Conservation (phyloP, 2,329 filamentous ascomycete genomes). For the Monosporascus cannonballus region DNA sequence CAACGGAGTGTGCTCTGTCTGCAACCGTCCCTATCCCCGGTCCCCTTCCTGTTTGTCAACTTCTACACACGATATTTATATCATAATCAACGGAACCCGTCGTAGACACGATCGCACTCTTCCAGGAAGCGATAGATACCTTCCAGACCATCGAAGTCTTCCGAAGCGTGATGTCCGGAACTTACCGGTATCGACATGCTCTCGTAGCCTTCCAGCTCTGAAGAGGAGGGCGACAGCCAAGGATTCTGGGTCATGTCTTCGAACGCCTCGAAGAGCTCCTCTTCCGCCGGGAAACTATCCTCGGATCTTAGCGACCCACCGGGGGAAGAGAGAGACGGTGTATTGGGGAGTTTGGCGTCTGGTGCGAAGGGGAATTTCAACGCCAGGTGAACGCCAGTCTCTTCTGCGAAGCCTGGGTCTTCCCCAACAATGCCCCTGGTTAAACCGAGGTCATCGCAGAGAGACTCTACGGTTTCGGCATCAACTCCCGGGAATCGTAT, state of each 20-base stretch:
- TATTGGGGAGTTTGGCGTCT: conserved; percentile 23
- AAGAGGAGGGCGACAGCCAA: conserved; percentile 41
- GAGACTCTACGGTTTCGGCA: conserved; percentile 67
- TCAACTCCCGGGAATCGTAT: conserved; percentile 92
- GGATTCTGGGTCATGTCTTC: conserved; percentile 38
- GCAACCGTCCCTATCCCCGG: background rate
- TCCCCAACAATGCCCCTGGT: conserved; percentile 72
- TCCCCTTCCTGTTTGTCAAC: background rate
- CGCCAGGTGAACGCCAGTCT: conserved; percentile 64
- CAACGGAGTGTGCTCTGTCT: background rate
- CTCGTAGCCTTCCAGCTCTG: conserved; percentile 40
- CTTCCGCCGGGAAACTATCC: conserved; percentile 22
- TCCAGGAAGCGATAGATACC: conserved; percentile 54
- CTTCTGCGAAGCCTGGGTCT: conserved; percentile 65
- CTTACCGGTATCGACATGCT: conserved; percentile 42
- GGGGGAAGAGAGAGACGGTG: conserved; percentile 35
- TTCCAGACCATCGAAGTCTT: conserved; percentile 49
- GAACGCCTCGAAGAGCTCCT: conserved; percentile 32
- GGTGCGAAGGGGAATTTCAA: conserved; percentile 85
- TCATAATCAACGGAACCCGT: background rate
- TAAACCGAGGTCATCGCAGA: conserved; percentile 85
- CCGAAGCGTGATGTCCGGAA: conserved; percentile 37
- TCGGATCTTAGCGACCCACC: conserved; percentile 42
- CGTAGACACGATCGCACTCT: conserved; percentile 43
- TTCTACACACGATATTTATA: background rate